Evolutionary conservation across 2,329 filamentous ascomycete species (phyloP), one percentile per base, ranked within the genome.

Genomic region (Orbilia brochopaga): DNA sequence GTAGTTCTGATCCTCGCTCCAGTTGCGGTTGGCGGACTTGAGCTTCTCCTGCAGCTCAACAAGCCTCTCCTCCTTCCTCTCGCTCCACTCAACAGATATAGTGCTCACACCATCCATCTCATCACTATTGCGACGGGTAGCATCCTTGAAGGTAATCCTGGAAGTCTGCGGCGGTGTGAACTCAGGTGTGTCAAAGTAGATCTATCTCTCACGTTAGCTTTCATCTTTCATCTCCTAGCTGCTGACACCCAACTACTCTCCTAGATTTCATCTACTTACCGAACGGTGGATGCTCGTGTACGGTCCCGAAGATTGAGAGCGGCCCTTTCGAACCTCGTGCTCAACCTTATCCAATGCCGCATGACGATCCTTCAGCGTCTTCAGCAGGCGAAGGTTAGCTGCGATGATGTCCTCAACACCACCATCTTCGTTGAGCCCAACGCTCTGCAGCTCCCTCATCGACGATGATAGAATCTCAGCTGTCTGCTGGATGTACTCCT

Each of bases 61-160:
- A 17, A 70, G 37, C 2, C 66, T 37, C 11, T 70, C 59, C 40
- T 70, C 59, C 37, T 70, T 70, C 54, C 32, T 54, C 2, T 64
- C 48, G 27, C 13, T 56, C 66, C 66, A 70, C 32, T 70, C 66
- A 23, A 70, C 17, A 23, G 66, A 64, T n/a, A 64, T 64, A 11
- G 59, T 70, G 32, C 66, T 70, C 46, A 70, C 27, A 19, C 66
- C 66, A 40, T 70, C 66, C 65, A 69, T 69, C 19, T 70, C 66
- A 55, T 70, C 66, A 52, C 66, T 70, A 44, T 70, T 64, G n/a
- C 66, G 66, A 35, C 66, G 66, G 23, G 42, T 37, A 13, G 40
- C 27, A 24, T 70, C 59, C 19, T 70, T 70, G 66, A 70, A 70
- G 10, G 66, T 70, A 48, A 70, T 70, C 2, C 66, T 44, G 30